A percentile compares a stretch with the other conserved stretches of the same genome.
phyloP scores from a whole-genome alignment of 768 basidiomycete genomes.

The Russula emetica region DNA sequence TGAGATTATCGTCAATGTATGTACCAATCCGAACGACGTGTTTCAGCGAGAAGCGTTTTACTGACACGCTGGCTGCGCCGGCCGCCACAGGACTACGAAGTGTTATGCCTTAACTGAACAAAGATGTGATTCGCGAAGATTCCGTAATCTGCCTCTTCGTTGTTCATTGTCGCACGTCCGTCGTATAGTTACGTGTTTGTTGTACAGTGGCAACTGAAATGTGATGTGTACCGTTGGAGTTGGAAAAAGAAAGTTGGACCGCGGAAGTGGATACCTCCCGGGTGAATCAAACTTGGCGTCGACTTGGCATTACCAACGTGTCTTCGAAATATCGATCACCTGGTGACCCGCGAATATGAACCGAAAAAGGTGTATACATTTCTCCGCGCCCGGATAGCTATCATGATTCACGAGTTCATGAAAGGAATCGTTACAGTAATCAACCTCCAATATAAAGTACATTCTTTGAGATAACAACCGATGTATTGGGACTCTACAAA shows the following conservation, averaged over 20 bases:
- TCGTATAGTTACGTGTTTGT: slow-evolving; percentile 4
- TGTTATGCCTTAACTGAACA: slow-evolving; percentile 38
- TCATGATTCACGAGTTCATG: not conserved
- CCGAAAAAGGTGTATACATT: not conserved
- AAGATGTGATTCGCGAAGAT: not conserved
- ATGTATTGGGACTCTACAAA: not conserved
- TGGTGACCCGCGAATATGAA: not conserved
- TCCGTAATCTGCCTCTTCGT: not conserved
- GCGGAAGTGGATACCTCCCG: not conserved
- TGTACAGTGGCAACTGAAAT: not conserved
- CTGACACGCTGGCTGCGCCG: not conserved
- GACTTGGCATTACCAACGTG: not conserved
- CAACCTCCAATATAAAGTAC: not conserved
- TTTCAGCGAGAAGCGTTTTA: not conserved
- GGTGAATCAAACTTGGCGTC: not conserved
- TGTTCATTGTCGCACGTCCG: not conserved
- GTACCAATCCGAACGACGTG: slow-evolving; percentile 15
- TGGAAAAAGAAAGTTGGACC: not conserved
- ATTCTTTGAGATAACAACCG: not conserved
- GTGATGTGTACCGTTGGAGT: not conserved
- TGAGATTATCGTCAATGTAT: slow-evolving; percentile 51
- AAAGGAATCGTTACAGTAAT: not conserved
- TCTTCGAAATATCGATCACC: too few species aligned
- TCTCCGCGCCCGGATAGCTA: not conserved
- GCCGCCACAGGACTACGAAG: slow-evolving; percentile 40